Percentiles rank a stretch among this genome's conserved stretches.
Evolutionary conservation across 108 stramenopile species (phyloP).

Genomic region (Nitzschia sp.): DNA sequence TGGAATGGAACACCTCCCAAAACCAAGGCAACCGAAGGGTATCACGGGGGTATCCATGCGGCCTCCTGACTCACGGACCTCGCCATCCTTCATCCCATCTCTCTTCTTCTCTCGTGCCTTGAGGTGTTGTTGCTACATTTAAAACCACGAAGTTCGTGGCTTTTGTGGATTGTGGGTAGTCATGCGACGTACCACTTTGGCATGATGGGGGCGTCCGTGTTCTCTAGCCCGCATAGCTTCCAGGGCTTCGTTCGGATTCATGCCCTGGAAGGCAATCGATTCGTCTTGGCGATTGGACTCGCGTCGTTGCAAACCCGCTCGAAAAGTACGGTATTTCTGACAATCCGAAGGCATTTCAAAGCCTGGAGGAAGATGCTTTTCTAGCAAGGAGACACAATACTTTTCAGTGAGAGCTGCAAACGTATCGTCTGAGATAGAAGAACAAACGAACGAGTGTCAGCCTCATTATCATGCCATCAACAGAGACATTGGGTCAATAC

Average conservation of each 20-base stretch:
- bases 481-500: no score
- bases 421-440: background rate
- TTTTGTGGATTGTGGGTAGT: constrained; percentile 16
- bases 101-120: no score
- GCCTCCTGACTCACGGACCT: no score
- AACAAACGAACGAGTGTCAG: no score
- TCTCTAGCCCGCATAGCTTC: constrained; percentile 38
- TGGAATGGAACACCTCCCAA: no score
- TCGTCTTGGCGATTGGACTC: constrained; percentile 28
- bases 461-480: no score
- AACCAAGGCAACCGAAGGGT: no score
- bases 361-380: constrained; percentile 13
- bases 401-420: background rate
- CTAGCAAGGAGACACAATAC: constrained; percentile 1
- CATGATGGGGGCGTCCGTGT: constrained; percentile 32
- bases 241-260: constrained; percentile 31
- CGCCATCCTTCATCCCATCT: no score
- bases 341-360: constrained; percentile 37
- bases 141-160: background rate
- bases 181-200: constrained; percentile 44
- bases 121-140: no score
- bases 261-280: constrained; percentile 38
- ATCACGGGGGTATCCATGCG: no score
- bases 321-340: constrained; percentile 11
- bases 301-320: constrained; percentile 16